phyloP scores from a whole-genome alignment of 495 filamentous ascomycete genomes.

The Oidiodendron maius region DNA sequence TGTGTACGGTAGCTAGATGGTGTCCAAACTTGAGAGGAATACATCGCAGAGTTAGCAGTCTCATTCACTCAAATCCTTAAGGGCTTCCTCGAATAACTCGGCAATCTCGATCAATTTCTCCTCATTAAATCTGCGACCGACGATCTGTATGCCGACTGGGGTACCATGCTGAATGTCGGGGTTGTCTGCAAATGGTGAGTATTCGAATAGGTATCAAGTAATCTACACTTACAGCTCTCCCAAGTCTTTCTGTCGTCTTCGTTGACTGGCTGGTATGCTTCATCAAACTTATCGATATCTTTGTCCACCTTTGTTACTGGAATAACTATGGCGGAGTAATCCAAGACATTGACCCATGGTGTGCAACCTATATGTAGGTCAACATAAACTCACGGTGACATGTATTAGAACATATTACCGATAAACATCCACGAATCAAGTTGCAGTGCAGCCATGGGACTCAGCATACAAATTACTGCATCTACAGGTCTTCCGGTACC shows the following conservation, averaged over 20 bases:
- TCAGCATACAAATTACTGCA: conserved; percentile 43
- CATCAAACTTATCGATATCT: conserved; percentile 13
- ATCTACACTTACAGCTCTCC: conserved; percentile 11
- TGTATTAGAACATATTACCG: too few relatives aligned
- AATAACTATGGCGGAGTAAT: conserved; percentile 57
- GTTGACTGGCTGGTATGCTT: conserved; percentile 30
- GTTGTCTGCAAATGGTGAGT: conserved; percentile 25
- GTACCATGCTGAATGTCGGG: conserved; percentile 40
- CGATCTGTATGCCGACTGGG: conserved; percentile 41
- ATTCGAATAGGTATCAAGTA: not conserved
- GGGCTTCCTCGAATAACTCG: conserved; percentile 18
- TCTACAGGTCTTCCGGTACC: conserved; percentile 54
- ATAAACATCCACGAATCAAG: too few relatives aligned
- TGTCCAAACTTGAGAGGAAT: too few relatives aligned
- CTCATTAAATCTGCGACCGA: conserved; percentile 40
- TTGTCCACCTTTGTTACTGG: conserved; percentile 39
- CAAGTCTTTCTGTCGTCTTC: conserved; percentile 28
- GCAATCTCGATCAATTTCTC: conserved; percentile 38
- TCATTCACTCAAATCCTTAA: too few relatives aligned
- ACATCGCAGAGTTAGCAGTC: too few relatives aligned
- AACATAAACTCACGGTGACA: too few relatives aligned
- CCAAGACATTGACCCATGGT: conserved; percentile 59
- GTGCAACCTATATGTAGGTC: too few relatives aligned
- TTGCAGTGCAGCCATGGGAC: too few relatives aligned
- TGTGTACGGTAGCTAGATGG: too few relatives aligned